Evolutionary conservation across 176 grass and related monocot species (phyloP).

Genomic region (Eremochloa ophiuroides): DNA sequence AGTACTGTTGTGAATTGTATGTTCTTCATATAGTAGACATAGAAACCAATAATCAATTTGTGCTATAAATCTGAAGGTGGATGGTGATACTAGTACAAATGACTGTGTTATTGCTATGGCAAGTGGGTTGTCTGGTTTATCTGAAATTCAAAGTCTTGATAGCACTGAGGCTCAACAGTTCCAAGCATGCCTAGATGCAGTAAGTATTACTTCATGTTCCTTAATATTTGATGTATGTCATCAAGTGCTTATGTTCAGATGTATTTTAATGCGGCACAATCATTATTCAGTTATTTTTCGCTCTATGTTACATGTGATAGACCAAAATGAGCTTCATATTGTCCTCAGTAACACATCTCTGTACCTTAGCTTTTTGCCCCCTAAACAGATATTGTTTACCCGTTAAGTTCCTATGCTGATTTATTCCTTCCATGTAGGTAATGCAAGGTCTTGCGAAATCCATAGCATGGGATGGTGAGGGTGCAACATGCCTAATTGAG

Average conservation of each 20-base stretch:
- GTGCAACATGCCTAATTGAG: conserved; percentile 96
- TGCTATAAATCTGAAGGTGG: conserved; percentile 65
- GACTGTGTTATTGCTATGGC: conserved; percentile 96
- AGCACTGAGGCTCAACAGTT: conserved; percentile 80
- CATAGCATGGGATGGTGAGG: conserved; percentile 97
- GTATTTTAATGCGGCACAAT: background rate
- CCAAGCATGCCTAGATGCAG: conserved; percentile 90
- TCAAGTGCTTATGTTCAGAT: background rate
- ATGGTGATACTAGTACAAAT: conserved; percentile 99
- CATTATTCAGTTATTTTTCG: background rate
- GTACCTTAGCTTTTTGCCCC: background rate
- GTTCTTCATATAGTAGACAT: background rate
- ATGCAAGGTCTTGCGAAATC: conserved; percentile 99
- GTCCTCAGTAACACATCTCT: background rate
- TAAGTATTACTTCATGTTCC: conserved; percentile 29
- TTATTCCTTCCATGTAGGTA: conserved; percentile 50
- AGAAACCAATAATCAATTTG: conserved; percentile 5
- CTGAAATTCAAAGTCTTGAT: conserved; percentile 53
- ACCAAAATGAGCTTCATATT: background rate
- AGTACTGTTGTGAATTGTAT: background rate
- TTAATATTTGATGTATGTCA: background rate
- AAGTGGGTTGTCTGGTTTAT: conserved; percentile 79
- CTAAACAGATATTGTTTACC: background rate
- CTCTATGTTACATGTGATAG: background rate
- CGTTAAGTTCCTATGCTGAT: conserved; percentile 11